Percentiles rank a stretch among this genome's conserved stretches.
Conservation (phyloP, 805 yeast species). For the Isabelozyma pseudorhagii region DNA sequence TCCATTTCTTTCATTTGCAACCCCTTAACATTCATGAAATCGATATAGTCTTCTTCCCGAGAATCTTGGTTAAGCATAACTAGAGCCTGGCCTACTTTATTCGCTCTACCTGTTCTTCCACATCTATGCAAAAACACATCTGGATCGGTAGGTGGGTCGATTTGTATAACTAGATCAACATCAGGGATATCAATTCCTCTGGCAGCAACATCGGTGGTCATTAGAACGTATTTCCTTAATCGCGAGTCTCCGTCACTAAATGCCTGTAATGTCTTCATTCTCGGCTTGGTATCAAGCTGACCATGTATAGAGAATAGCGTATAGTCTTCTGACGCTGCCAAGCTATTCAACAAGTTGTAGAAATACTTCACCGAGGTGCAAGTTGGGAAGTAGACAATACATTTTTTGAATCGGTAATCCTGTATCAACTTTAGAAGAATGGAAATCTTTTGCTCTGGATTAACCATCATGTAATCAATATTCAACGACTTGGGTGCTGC, state of each 20-base stretch:
- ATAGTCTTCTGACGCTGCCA: constrained; percentile 29
- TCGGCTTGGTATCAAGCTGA: constrained; percentile 74
- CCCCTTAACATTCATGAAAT: constrained; percentile 69
- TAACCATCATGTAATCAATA: constrained; percentile 56
- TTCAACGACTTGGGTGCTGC: constrained; percentile 62
- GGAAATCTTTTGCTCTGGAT: constrained; percentile 62
- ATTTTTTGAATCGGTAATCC: constrained; percentile 62
- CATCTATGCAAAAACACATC: constrained; percentile 89
- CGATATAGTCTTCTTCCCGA: constrained; percentile 80
- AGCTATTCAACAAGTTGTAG: constrained; percentile 44
- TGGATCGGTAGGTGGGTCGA: constrained; percentile 94
- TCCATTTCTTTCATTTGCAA: constrained; percentile 47
- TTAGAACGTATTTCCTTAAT: constrained; percentile 53
- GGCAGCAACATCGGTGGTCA: constrained; percentile 98
- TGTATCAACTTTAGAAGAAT: constrained; percentile 51
- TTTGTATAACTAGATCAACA: constrained; percentile 88
- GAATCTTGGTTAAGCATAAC: constrained; percentile 65
- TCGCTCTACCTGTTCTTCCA: constrained; percentile 95
- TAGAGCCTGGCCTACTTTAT: constrained; percentile 74
- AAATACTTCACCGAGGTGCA: constrained; percentile 81
- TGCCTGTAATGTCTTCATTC: constrained; percentile 65
- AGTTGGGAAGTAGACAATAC: constrained; percentile 91
- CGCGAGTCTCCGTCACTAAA: constrained; percentile 49
- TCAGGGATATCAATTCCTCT: constrained; percentile 95
- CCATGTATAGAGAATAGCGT: constrained; percentile 82